phyloP scores from a whole-genome alignment of 2,329 filamentous ascomycete species.

The Zymoseptoria brevis region DNA sequence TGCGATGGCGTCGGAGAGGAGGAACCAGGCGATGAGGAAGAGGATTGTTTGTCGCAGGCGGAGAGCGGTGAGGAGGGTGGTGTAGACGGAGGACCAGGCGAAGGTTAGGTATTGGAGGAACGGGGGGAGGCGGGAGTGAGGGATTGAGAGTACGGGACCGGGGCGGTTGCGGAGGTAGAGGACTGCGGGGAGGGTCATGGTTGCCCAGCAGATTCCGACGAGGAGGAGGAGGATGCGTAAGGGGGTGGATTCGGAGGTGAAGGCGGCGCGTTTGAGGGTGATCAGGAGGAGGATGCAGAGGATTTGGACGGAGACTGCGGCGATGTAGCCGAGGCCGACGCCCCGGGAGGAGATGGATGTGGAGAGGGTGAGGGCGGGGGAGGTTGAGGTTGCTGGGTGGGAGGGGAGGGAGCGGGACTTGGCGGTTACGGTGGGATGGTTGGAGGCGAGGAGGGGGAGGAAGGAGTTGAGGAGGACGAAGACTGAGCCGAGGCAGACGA shows the following conservation, averaged over 20 bases:
- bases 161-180: constrained; percentile 60
- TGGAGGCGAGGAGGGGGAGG: constrained; percentile 73
- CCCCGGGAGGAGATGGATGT: constrained; percentile 81
- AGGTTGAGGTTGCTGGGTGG: constrained; percentile 28
- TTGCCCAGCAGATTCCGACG: constrained; percentile 80
- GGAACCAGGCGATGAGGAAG: constrained; percentile 80
- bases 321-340: constrained; percentile 82
- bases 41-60: constrained; percentile 62
- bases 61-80: constrained; percentile 64
- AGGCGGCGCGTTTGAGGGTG: constrained; percentile 44
- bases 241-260: constrained; percentile 65
- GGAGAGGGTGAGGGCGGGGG: constrained; percentile 64
- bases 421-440: constrained; percentile 53
- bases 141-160: constrained; percentile 63
- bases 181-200: constrained; percentile 76
- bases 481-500: constrained; percentile 86
- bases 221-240: constrained; percentile 74
- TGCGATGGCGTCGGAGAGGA: constrained; percentile 84
- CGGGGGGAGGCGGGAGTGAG: constrained; percentile 8
- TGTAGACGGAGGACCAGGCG: constrained; percentile 74
- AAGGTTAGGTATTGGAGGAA: constrained; percentile 61
- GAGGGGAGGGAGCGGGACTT: background rate
- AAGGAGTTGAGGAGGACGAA: constrained; percentile 95
- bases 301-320: constrained; percentile 72
- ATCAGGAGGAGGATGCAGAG: constrained; percentile 68